Percentiles rank a stretch among this genome's conserved stretches.
Evolutionary conservation across 1,284 basidiomycete species (phyloP).

Genomic region (Microbotryum silenes-acaulis): DNA sequence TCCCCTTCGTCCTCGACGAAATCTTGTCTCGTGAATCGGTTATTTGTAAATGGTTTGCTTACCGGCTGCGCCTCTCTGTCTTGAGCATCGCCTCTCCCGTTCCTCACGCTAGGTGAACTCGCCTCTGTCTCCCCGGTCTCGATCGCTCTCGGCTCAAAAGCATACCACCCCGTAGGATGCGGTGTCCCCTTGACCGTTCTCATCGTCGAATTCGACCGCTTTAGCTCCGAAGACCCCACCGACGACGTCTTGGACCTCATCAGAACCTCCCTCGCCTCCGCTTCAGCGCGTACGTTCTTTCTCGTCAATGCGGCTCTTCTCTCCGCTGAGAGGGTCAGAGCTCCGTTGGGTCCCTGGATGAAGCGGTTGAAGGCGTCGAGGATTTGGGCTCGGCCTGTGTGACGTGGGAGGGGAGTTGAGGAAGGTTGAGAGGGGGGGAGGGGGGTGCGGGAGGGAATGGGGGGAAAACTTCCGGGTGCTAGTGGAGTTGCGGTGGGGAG

Average conservation of each 20-base stretch:
- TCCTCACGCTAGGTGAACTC: not conserved
- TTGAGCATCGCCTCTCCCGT: not conserved
- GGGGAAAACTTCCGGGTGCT: too few relatives aligned
- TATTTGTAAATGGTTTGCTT: not conserved
- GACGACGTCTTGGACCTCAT: too few relatives aligned
- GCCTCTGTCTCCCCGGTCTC: not conserved
- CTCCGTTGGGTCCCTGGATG: slow-evolving; percentile 26
- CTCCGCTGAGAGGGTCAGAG: slow-evolving; percentile 19
- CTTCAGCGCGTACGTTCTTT: too few relatives aligned
- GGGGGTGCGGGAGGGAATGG: too few relatives aligned
- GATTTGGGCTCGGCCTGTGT: slow-evolving; percentile 9
- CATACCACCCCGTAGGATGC: slow-evolving; percentile 13
- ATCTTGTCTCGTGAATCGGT: too few relatives aligned
- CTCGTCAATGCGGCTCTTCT: slow-evolving; percentile 8
- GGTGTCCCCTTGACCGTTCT: slow-evolving; percentile 8
- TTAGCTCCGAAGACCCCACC: not conserved
- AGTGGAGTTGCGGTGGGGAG: too few relatives aligned
- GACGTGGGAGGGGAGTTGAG: not conserved
- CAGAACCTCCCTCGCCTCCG: too few relatives aligned
- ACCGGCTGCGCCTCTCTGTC: not conserved
- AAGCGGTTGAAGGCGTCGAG: slow-evolving; percentile 25
- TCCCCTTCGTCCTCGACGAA: too few relatives aligned
- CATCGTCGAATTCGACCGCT: not conserved
- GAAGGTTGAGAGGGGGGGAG: too few relatives aligned
- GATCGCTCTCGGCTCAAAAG: slow-evolving; percentile 8